phyloP scores from a whole-genome alignment of 805 yeast species.

The Teunomyces panamensis region DNA sequence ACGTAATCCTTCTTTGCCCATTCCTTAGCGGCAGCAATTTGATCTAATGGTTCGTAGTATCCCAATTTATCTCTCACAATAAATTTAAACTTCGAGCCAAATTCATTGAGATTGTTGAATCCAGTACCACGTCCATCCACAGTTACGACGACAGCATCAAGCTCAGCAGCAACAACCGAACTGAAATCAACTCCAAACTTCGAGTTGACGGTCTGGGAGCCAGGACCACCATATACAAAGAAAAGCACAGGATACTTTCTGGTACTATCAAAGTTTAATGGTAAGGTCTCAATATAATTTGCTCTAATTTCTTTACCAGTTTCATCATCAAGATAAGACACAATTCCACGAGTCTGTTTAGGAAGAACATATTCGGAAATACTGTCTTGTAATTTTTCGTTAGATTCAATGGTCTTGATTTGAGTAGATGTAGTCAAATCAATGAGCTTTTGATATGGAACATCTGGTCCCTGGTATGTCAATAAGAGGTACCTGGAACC shows the following conservation, averaged over 20 bases:
- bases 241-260: conserved; percentile 82
- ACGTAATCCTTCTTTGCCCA: conserved; percentile 67
- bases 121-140: conserved; percentile 99
- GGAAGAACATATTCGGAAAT: conserved; percentile 57
- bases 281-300: conserved; percentile 74
- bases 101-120: conserved; percentile 55
- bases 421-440: conserved; percentile 24
- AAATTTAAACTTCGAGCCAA: conserved; percentile 58
- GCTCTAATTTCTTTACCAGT: conserved; percentile 46
- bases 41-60: conserved; percentile 78
- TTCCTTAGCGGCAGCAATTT: conserved; percentile 74
- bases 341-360: conserved; percentile 45
- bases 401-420: conserved; percentile 46
- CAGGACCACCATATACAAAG: conserved; percentile 94
- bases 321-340: conserved; percentile 48
- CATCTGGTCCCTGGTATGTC: conserved; percentile 71
- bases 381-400: conserved; percentile 38
- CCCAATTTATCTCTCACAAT: conserved; percentile 83
- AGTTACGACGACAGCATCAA: conserved; percentile 83
- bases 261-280: conserved; percentile 61
- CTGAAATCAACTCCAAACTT: conserved; percentile 63
- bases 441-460: conserved; percentile 76
- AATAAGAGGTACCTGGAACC: conserved; percentile 73
- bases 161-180: conserved; percentile 70
- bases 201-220: conserved; percentile 77